A percentile compares a stretch with the other conserved stretches of the same genome.
phyloP scores from a whole-genome alignment of 2,329 filamentous ascomycete genomes.

The Fusarium citri region DNA sequence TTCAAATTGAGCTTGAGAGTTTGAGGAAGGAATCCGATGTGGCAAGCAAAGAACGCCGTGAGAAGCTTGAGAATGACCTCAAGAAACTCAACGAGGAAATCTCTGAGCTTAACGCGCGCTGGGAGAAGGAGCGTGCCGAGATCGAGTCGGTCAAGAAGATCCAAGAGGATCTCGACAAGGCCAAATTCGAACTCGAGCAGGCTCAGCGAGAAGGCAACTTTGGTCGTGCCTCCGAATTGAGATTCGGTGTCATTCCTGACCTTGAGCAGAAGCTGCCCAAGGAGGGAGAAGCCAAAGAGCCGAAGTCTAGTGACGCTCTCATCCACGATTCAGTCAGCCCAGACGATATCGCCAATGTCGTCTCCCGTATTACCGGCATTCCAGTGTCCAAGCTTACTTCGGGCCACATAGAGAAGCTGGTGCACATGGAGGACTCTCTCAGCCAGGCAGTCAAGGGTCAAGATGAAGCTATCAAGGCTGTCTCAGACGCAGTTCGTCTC shows the following conservation, averaged over 20 bases:
- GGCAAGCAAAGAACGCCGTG: slow-evolving; percentile 85
- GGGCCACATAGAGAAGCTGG: slow-evolving; percentile 92
- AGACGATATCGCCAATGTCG: slow-evolving; percentile 93
- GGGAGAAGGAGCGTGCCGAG: slow-evolving; percentile 89
- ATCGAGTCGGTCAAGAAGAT: slow-evolving; percentile 88
- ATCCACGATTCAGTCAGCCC: slow-evolving; percentile 95
- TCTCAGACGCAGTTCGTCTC: slow-evolving; percentile 92
- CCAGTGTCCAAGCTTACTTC: slow-evolving; percentile 92
- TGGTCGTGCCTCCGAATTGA: slow-evolving; percentile 86
- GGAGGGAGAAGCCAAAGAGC: slow-evolving; percentile 67
- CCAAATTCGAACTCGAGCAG: slow-evolving; percentile 85
- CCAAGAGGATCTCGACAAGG: slow-evolving; percentile 89
- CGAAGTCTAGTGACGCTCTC: slow-evolving; percentile 64
- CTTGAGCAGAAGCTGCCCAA: slow-evolving; percentile 83
- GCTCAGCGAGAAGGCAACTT: slow-evolving; percentile 92
- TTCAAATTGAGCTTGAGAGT: slow-evolving; percentile 96
- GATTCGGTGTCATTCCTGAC: slow-evolving; percentile 86
- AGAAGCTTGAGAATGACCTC: slow-evolving; percentile 83
- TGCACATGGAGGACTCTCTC: slow-evolving; percentile 94
- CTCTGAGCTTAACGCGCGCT: slow-evolving; percentile 79
- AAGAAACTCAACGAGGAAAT: slow-evolving; percentile 82
- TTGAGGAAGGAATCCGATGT: slow-evolving; percentile 94
- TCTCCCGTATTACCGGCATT: slow-evolving; percentile 91
- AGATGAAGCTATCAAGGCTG: slow-evolving; percentile 90
- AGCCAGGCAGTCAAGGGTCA: slow-evolving; percentile 88